Evolutionary conservation across 495 filamentous ascomycete species (phyloP).

Genomic region (Tuber magnatum): DNA sequence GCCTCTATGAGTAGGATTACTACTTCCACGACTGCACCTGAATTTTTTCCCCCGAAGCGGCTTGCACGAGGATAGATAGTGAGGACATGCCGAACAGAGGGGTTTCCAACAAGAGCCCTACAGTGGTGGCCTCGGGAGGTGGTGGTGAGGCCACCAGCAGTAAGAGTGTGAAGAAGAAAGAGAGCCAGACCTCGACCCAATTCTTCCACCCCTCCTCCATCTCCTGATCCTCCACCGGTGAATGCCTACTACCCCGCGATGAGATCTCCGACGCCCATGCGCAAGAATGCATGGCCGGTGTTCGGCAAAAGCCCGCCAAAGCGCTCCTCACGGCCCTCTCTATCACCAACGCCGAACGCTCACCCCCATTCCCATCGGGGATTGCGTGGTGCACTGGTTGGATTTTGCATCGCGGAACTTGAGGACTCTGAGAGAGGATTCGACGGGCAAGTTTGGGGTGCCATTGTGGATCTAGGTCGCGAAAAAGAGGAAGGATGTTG

Average conservation of each 20-base stretch:
- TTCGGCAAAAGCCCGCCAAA: constrained; percentile 64
- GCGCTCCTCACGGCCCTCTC: constrained; percentile 50
- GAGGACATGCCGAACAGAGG: neutral
- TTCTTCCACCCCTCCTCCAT: neutral
- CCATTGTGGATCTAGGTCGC: constrained; percentile 71
- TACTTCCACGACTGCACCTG: neutral
- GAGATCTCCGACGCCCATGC: constrained; percentile 76
- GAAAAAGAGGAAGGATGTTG: constrained; percentile 57
- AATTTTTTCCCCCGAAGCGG: neutral
- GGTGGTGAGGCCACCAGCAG: neutral
- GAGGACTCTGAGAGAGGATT: constrained; percentile 56
- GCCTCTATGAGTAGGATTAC: neutral
- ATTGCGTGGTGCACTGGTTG: constrained; percentile 81
- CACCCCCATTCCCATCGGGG: constrained; percentile 47
- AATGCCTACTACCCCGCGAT: constrained; percentile 61
- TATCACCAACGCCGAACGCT: constrained; percentile 48
- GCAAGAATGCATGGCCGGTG: constrained; percentile 59
- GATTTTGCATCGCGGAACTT: constrained; percentile 73
- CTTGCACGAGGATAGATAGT: no score
- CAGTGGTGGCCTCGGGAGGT: neutral
- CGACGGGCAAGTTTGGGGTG: constrained; percentile 62
- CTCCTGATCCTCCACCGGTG: constrained; percentile 38
- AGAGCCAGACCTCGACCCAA: neutral
- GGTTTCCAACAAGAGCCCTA: neutral
- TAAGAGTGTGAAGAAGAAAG: neutral